phyloP scores from a whole-genome alignment of 1,139 yeast species.

The Chernovozyma aurita region DNA sequence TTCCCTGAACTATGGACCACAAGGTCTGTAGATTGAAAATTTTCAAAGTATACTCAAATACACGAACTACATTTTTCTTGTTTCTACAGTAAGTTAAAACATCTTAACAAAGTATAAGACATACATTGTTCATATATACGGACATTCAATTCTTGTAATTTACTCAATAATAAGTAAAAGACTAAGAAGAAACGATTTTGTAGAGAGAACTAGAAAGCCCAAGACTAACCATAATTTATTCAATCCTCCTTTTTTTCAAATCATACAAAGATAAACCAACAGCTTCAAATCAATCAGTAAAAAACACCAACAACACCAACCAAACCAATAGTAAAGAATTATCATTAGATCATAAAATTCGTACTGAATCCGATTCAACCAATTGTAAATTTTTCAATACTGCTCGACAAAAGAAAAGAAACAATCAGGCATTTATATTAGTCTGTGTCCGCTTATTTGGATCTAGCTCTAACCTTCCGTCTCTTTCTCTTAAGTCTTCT shows the following conservation, averaged over 20 bases:
- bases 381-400: background rate
- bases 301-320: background rate
- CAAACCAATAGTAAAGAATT: background rate
- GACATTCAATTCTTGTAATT: slow-evolving; percentile 1
- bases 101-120: background rate
- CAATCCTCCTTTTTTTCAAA: background rate
- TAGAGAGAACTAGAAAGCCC: slow-evolving; percentile 4
- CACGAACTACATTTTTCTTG: too few species aligned
- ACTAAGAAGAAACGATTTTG: slow-evolving; percentile 3
- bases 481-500: slow-evolving; percentile 99
- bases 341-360: background rate
- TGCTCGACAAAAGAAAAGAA: background rate
- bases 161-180: background rate
- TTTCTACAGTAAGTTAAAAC: too few species aligned
- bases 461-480: slow-evolving; percentile 99
- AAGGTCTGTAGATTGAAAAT: too few species aligned
- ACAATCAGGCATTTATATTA: slow-evolving; percentile 1
- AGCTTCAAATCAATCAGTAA: background rate
- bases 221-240: slow-evolving; percentile 1
- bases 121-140: slow-evolving; percentile 1
- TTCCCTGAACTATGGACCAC: too few species aligned
- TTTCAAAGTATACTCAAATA: too few species aligned
- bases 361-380: background rate
- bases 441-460: slow-evolving; percentile 69
- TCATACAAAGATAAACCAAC: background rate